A percentile compares a stretch with the other conserved stretches of the same genome.
phyloP scores from a whole-genome alignment of 768 basidiomycete genomes.

The Mrakia hoshinonis region DNA sequence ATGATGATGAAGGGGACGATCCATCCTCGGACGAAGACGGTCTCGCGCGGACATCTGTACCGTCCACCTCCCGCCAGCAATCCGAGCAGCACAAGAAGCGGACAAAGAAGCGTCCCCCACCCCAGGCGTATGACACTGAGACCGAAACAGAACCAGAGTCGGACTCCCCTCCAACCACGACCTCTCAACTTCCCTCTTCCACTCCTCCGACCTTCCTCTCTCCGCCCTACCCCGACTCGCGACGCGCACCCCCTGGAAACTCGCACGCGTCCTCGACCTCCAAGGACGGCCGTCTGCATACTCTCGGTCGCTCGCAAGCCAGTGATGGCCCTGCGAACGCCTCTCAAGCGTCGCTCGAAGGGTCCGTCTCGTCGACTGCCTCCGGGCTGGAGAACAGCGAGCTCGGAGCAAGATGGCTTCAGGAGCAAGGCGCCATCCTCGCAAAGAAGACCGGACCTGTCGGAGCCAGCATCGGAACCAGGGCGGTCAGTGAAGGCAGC shows the following conservation, averaged over 20 bases:
- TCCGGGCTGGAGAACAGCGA: constrained; percentile 45
- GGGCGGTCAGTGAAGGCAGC: not conserved
- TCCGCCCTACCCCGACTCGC: not conserved
- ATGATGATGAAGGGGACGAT: not conserved
- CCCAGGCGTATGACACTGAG: not conserved
- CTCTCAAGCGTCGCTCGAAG: not conserved
- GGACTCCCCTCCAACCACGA: not conserved
- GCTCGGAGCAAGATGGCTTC: constrained; percentile 70
- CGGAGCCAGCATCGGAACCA: not conserved
- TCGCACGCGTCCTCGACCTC: not conserved
- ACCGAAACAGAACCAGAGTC: constrained; percentile 9
- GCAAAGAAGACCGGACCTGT: constrained; percentile 4
- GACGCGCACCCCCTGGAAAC: not conserved
- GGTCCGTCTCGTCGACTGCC: constrained; percentile 9
- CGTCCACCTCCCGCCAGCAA: not conserved
- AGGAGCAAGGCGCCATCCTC: constrained; percentile 51
- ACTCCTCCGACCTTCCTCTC: constrained; percentile 1
- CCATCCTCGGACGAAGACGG: constrained; percentile 1
- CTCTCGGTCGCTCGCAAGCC: not conserved
- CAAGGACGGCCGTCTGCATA: not conserved
- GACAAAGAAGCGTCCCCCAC: constrained; percentile 1
- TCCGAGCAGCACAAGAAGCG: not conserved
- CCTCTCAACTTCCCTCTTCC: not conserved
- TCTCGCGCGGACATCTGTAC: not conserved
- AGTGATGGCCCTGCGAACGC: not conserved